Percentiles rank a stretch among this genome's conserved stretches.
Conservation (phyloP, 2,329 filamentous ascomycete species). For the Colletotrichum gigasporum region DNA sequence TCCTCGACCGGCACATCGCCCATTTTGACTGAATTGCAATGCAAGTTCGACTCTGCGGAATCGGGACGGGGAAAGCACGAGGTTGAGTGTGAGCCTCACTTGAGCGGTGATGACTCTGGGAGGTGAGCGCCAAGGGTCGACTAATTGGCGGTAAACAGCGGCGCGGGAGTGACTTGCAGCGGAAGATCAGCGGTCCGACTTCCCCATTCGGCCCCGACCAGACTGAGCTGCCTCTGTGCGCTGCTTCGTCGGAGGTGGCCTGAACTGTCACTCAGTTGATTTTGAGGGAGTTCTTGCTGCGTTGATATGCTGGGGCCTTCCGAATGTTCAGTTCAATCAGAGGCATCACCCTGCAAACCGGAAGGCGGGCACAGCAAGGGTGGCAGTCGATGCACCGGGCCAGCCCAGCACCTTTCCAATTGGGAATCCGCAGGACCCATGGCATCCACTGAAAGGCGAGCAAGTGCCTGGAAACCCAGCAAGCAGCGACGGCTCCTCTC, state of each 20-base stretch:
- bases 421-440: no score
- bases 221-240: not conserved
- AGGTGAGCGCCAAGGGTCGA: not conserved
- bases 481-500: no score
- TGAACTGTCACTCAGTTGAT: not conserved
- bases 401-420: no score
- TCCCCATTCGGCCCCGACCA: not conserved
- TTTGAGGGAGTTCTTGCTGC: no score
- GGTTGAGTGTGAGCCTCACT: not conserved
- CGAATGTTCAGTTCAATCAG: no score
- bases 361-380: no score
- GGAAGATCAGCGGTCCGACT: conserved; percentile 30
- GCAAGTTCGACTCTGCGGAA: not conserved
- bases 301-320: no score
- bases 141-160: conserved; percentile 9
- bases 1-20: conserved; percentile 50
- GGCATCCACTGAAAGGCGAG: no score
- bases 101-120: not conserved
- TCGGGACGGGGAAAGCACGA: no score
- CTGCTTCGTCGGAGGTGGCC: not conserved
- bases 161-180: conserved; percentile 6
- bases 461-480: no score
- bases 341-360: no score
- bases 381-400: no score
- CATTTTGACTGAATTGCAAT: conserved; percentile 44